These are phyloP conservation scores for Suillus decipiens DNA, from an alignment of 768 basidiomycete genomes.

Conservation along the genomic window DNA sequence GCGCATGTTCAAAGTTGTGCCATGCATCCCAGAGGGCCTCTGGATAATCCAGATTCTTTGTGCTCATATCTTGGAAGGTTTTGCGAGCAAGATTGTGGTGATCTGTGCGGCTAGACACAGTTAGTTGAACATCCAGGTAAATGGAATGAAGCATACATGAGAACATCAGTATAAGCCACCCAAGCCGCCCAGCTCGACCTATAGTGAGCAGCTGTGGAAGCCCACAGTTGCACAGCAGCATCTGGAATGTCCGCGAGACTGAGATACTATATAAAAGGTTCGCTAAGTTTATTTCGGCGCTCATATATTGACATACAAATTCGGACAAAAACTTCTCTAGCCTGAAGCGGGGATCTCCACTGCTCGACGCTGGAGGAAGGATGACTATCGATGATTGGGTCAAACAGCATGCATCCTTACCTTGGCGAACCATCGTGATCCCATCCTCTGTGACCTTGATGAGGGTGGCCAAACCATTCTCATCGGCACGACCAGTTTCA, in stretches of 20 bases:
- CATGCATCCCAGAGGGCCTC: constrained; percentile 93
- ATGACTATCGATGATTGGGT: not conserved
- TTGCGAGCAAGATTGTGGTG: constrained; percentile 62
- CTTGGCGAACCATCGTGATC: constrained; percentile 58
- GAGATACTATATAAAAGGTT: constrained; percentile 42
- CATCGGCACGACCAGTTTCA: constrained; percentile 50
- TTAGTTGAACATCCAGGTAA: constrained; percentile 9
- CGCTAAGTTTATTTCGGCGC: constrained; percentile 3
- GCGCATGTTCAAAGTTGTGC: constrained; percentile 81
- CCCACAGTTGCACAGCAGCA: constrained; percentile 62
- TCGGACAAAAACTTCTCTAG: constrained; percentile 83
- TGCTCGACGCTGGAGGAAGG: constrained; percentile 48
- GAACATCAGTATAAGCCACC: constrained; percentile 70
- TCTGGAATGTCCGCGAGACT: constrained; percentile 49
- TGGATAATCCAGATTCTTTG: constrained; percentile 89
- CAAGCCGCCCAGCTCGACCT: constrained; percentile 76
- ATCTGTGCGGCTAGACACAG: constrained; percentile 46
- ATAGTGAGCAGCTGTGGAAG: constrained; percentile 63
- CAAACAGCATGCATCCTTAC: constrained; percentile 34
- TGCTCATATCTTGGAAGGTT: constrained; percentile 64
- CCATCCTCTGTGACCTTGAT: constrained; percentile 64
- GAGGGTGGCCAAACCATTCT: constrained; percentile 51
- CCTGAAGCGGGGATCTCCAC: constrained; percentile 75
- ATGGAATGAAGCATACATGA: constrained; percentile 53
- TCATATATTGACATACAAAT: constrained; percentile 55